phyloP scores from a whole-genome alignment of 768 basidiomycete species.

The Tulasnella sp. region DNA sequence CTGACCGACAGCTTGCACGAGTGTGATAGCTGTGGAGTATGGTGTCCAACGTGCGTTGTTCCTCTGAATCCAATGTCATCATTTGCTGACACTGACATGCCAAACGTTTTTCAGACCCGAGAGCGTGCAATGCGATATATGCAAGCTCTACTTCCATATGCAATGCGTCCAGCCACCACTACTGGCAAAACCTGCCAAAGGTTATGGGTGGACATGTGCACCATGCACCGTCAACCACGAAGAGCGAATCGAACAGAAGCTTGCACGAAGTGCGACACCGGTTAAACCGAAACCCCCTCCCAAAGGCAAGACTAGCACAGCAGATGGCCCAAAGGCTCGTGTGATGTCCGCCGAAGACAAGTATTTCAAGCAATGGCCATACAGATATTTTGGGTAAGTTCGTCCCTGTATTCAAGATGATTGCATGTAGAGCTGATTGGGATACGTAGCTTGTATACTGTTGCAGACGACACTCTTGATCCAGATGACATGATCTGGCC shows the following conservation, averaged over 20 bases:
- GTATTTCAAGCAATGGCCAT: slow-evolving; percentile 86
- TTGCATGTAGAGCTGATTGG: neutral
- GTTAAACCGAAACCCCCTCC: slow-evolving; percentile 3
- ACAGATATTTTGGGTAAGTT: slow-evolving; percentile 91
- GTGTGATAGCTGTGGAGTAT: slow-evolving; percentile 75
- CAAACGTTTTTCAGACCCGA: slow-evolving; percentile 44
- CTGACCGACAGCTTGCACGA: slow-evolving; percentile 76
- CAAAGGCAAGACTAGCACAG: slow-evolving; percentile 13
- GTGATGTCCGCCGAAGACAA: slow-evolving; percentile 60
- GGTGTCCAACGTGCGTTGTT: slow-evolving; percentile 69
- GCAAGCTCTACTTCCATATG: slow-evolving; percentile 94
- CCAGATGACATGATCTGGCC: slow-evolving; percentile 96
- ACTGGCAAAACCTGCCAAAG: slow-evolving; percentile 80
- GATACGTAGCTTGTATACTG: slow-evolving; percentile 63
- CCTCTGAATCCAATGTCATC: neutral
- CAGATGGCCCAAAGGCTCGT: slow-evolving; percentile 43
- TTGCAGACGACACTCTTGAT: slow-evolving; percentile 87
- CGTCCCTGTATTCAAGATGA: neutral
- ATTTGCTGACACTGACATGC: slow-evolving; percentile 3
- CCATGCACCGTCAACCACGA: slow-evolving; percentile 83
- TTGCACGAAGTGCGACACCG: slow-evolving; percentile 49
- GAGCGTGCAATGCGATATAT: slow-evolving; percentile 80
- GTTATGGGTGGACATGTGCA: slow-evolving; percentile 96
- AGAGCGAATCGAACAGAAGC: slow-evolving; percentile 70
- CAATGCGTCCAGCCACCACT: slow-evolving; percentile 86